Percentiles rank a stretch among this genome's conserved stretches.
Conservation (phyloP, 2,329 filamentous ascomycete genomes). For the Thermoascus crustaceus region DNA sequence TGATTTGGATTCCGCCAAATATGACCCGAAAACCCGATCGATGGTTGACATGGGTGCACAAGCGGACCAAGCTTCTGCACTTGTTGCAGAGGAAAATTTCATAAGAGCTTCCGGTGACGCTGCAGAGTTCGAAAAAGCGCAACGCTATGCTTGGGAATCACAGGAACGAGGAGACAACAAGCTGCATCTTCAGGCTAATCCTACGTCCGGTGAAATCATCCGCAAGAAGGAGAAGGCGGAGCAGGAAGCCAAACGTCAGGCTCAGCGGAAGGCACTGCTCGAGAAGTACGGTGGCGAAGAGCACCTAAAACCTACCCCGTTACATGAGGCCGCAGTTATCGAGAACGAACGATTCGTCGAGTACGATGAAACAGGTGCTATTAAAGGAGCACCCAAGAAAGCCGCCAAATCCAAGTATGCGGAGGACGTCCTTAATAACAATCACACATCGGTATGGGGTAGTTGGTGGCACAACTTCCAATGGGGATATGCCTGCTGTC, state of each 20-base stretch:
- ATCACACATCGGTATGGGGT: constrained; percentile 88
- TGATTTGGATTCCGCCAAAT: constrained; percentile 92
- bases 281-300: constrained; percentile 76
- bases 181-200: constrained; percentile 90
- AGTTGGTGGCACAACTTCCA: constrained; percentile 95
- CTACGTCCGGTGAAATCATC: constrained; percentile 79
- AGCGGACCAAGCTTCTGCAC: constrained; percentile 66
- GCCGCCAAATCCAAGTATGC: constrained; percentile 81
- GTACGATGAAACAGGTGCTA: constrained; percentile 80
- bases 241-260: constrained; percentile 57
- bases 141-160: constrained; percentile 88
- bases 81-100: constrained; percentile 91
- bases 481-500: constrained; percentile 96
- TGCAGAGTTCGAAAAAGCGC: constrained; percentile 81
- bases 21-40: constrained; percentile 89
- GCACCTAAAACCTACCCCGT: constrained; percentile 50
- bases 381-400: constrained; percentile 77
- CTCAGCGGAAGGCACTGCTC: constrained; percentile 60
- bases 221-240: constrained; percentile 74
- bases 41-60: constrained; percentile 81
- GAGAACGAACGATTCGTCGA: constrained; percentile 86
- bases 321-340: constrained; percentile 60
- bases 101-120: constrained; percentile 83
- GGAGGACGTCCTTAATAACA: constrained; percentile 81
- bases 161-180: constrained; percentile 76